Percentiles rank a stretch among this genome's conserved stretches.
Evolutionary conservation across 176 grass and related monocot genomes (phyloP).

Genomic region (Ensete glaucum): DNA sequence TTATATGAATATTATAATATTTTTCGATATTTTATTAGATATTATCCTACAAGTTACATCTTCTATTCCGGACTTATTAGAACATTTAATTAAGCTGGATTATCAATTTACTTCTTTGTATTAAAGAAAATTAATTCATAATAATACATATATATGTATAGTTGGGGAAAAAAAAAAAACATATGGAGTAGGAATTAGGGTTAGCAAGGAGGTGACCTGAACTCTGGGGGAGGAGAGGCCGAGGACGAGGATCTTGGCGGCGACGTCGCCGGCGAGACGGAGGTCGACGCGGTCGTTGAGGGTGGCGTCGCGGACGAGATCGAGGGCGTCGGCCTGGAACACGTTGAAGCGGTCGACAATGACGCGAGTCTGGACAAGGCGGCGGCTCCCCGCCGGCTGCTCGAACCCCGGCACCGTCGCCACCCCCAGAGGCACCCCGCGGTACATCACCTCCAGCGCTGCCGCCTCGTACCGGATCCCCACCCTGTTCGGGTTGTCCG

Average conservation of each 20-base stretch:
- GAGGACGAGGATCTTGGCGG: conserved; percentile 77
- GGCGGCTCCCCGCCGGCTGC: conserved; percentile 80
- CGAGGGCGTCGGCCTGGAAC: conserved; percentile 76
- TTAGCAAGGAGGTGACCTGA: conserved; percentile 36
- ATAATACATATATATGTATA: too few species aligned
- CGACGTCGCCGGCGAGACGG: conserved; percentile 84
- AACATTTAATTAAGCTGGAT: too few species aligned
- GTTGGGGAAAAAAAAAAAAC: background rate
- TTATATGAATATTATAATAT: too few species aligned
- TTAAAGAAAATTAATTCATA: too few species aligned
- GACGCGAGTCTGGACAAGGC: conserved; percentile 72
- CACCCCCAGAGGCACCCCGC: conserved; percentile 84
- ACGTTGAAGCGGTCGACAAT: conserved; percentile 92
- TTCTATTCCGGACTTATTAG: too few species aligned
- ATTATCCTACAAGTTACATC: too few species aligned
- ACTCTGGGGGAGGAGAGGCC: conserved; percentile 83
- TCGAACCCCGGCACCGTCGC: conserved; percentile 75
- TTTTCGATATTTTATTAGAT: too few species aligned
- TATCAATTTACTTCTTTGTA: too few species aligned
- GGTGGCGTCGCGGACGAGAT: conserved; percentile 78
- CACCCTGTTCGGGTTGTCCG: conserved; percentile 89
- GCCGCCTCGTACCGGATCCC: conserved; percentile 79
- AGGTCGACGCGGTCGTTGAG: conserved; percentile 84
- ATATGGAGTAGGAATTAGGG: conserved; percentile 4
- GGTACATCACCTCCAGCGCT: conserved; percentile 84